Base-by-base conservation (phyloP, 768 basidiomycete species). In the Phaeotremella fagi region DNA sequence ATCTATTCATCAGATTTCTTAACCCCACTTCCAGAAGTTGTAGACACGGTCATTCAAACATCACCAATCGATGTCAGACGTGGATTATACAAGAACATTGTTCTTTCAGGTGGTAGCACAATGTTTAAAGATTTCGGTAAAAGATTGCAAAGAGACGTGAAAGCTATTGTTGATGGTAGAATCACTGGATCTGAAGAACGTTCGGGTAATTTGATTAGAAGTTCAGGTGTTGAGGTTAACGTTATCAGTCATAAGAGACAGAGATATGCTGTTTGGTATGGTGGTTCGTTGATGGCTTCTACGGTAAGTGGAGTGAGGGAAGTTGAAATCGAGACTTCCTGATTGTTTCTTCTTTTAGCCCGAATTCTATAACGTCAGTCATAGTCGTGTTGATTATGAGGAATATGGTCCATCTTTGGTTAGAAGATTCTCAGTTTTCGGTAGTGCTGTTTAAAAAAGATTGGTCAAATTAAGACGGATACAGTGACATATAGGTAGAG, bases 61-160 rank as follows among this genome's bases (percentile, higher is more conserved):
- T 92, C 90, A 4, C 94, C 95, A 22, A 99, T 98, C 55, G 94
- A 99, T 72, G 92, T 95, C 45, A 83, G 95, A 62, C 84, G 95
- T 58, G 95, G 95, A 3, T 75, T 99, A 45, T 99, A 99, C 79
- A 94, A 92, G 89, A 99, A 98, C 76, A 98, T 98, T 50, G 95
- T 99, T 5, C 77, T 98, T 1, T 91, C 88, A 0, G 95, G 95
- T 52, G 95, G 95, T 20, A 94, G 90, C 9, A 98, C 95, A 45
- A 98, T 97, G 94, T 98, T 98, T 80, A 89, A 94, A 64, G 86
- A 97, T 78, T 98, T 99, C 70, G 90, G 90, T n/a, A 85, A 90
- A 72, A 84, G 95, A 41, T 82, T 99, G 59, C 92, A 98, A 78
- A 84, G 92, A 37, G 94, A 99, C 69, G 77, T 99, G 38, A 95